Conservation (phyloP, 2,329 filamentous ascomycete genomes). For the Colletotrichum sansevieriae region DNA sequence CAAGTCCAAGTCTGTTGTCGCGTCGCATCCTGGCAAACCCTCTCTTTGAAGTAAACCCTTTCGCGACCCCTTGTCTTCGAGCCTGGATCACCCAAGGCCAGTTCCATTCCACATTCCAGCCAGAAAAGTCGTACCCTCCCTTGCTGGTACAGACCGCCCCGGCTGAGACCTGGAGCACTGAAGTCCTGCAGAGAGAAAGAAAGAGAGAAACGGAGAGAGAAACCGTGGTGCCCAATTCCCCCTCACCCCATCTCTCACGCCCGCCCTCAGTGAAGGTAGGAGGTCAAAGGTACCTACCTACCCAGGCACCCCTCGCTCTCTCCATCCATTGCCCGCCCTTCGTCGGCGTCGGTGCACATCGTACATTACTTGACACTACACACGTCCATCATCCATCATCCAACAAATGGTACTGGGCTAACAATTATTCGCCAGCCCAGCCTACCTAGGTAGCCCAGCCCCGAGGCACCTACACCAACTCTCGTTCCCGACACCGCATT, state of each 20-base stretch:
- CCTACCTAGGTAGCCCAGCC: conserved; percentile 35
- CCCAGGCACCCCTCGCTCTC: conserved; percentile 8
- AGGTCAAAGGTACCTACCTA: conserved; percentile 21
- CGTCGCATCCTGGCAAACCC: conserved; percentile 28
- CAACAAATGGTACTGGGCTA: conserved; percentile 22
- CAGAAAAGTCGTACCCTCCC: conserved; percentile 2
- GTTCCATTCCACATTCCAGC: conserved; percentile 14
- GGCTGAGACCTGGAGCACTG: background rate
- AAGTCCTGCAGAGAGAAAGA: background rate
- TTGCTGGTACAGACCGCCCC: conserved; percentile 2
- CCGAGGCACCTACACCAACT: conserved; percentile 31
- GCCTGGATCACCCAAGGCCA: conserved; percentile 19
- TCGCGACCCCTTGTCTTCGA: conserved; percentile 5
- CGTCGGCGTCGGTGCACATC: conserved; percentile 32
- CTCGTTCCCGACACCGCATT: conserved; percentile 38
- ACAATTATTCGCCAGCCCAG: conserved; percentile 39
- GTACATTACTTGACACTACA: conserved; percentile 29
- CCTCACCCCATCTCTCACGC: conserved; percentile 22
- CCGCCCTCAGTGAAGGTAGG: conserved; percentile 8
- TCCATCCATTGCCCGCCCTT: conserved; percentile 12
- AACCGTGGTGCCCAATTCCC: conserved; percentile 7
- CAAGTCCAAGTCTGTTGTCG: conserved; percentile 23
- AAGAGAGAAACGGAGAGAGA: background rate
- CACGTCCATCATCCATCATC: conserved; percentile 16
- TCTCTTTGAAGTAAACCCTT: background rate